phyloP scores from a whole-genome alignment of 2,329 filamentous ascomycete species.

The Daldinia sp. region DNA sequence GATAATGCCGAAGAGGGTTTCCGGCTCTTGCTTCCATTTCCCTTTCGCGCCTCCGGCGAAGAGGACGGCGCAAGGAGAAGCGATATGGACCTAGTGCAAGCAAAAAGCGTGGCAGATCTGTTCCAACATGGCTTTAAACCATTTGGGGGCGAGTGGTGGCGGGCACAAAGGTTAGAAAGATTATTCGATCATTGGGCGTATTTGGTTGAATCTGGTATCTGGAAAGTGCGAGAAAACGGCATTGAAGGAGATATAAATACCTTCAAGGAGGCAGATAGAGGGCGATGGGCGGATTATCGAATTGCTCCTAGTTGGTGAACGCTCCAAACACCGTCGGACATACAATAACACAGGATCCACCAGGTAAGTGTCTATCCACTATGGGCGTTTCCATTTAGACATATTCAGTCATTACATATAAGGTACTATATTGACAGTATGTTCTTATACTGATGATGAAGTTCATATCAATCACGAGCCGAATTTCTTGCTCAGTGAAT shows the following conservation, averaged over 20 bases:
- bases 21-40: slow-evolving; percentile 45
- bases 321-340: not conserved
- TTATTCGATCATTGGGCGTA: slow-evolving; percentile 47
- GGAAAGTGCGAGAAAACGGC: slow-evolving; percentile 46
- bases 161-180: slow-evolving; percentile 46
- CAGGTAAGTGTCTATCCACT: not conserved
- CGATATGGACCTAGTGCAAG: slow-evolving; percentile 43
- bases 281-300: slow-evolving; percentile 37
- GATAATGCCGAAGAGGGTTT: slow-evolving; percentile 51
- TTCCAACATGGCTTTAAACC: slow-evolving; percentile 53
- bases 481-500: slow-evolving; percentile 57
- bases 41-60: slow-evolving; percentile 23
- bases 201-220: slow-evolving; percentile 47
- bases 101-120: slow-evolving; percentile 43
- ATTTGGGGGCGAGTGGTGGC: slow-evolving; percentile 50
- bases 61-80: slow-evolving; percentile 46
- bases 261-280: slow-evolving; percentile 47
- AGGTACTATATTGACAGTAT: not conserved
- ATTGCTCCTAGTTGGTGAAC: slow-evolving; percentile 42
- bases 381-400: not conserved
- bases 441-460: not conserved
- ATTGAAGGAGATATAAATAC: slow-evolving; percentile 49
- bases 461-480: slow-evolving; percentile 37
- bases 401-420: not conserved
- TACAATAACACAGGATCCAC: not conserved